A percentile compares a stretch with the other conserved stretches of the same genome.
phyloP scores from a whole-genome alignment of 257 asterid genomes.

The Solanum arcanum region DNA sequence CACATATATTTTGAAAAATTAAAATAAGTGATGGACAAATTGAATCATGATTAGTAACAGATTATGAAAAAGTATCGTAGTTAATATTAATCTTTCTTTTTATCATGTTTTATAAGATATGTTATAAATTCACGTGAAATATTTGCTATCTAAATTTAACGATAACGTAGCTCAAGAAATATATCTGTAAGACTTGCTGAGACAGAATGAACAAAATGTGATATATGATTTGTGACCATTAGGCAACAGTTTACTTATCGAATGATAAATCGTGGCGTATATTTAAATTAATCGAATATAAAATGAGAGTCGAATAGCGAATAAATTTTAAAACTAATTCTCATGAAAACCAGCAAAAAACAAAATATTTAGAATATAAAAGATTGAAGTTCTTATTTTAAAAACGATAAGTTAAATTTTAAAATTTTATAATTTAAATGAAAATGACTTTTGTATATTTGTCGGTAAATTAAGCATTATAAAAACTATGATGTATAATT shows the following conservation, averaged over 20 bases:
- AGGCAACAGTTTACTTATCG: too few species aligned
- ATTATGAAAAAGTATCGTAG: too few species aligned
- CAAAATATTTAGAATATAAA: background rate
- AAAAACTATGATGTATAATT: background rate
- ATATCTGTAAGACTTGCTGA: background rate
- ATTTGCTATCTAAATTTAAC: too few species aligned
- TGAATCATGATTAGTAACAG: background rate
- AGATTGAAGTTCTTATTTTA: background rate
- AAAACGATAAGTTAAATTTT: background rate
- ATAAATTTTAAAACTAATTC: too few species aligned
- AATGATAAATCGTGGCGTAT: too few species aligned
- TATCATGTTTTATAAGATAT: too few species aligned
- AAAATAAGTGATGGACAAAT: too few species aligned
- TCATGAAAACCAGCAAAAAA: too few species aligned
- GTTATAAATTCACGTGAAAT: too few species aligned
- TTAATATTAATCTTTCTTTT: background rate
- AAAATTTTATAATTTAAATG: background rate
- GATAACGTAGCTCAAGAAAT: background rate
- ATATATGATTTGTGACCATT: too few species aligned
- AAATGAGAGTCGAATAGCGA: too few species aligned
- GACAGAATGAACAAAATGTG: background rate
- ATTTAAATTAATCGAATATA: background rate
- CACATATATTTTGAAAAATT: background rate
- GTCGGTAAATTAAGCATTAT: background rate
- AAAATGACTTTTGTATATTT: background rate